Evolutionary conservation across 2,329 filamentous ascomycete genomes (phyloP).

Genomic region (Pyrenophora seminiperda): DNA sequence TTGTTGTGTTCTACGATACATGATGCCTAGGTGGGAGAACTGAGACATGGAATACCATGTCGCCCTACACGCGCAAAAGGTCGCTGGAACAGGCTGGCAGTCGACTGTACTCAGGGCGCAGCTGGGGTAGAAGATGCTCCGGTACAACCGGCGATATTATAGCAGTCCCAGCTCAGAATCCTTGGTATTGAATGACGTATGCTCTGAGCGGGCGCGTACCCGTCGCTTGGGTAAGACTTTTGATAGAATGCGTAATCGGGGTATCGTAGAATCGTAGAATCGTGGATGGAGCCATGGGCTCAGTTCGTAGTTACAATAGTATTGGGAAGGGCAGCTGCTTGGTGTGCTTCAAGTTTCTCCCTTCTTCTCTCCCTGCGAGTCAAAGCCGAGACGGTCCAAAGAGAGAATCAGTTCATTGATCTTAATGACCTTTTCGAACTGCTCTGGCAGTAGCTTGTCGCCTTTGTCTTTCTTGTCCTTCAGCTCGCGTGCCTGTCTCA

Average conservation of each 20-base stretch:
- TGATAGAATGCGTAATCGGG: neutral
- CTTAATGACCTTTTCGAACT: conserved; percentile 96
- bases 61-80: neutral
- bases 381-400: conserved; percentile 82
- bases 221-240: neutral
- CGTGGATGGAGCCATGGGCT: neutral
- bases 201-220: too few species aligned
- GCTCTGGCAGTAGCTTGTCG: conserved; percentile 82
- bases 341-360: conserved; percentile 34
- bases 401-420: conserved; percentile 93
- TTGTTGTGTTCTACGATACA: neutral
- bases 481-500: conserved; percentile 89
- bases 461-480: conserved; percentile 90
- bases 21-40: neutral
- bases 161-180: too few species aligned
- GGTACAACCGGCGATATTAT: too few species aligned
- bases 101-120: too few species aligned
- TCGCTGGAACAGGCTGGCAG: neutral
- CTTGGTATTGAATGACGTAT: too few species aligned
- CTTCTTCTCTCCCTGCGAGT: conserved; percentile 73
- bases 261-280: neutral
- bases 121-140: too few species aligned
- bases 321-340: neutral
- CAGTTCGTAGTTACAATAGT: neutral
- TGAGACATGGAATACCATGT: neutral